Evolutionary conservation across 2,329 filamentous ascomycete genomes (phyloP).

Genomic region (Clarireedia homoeocarpa): DNA sequence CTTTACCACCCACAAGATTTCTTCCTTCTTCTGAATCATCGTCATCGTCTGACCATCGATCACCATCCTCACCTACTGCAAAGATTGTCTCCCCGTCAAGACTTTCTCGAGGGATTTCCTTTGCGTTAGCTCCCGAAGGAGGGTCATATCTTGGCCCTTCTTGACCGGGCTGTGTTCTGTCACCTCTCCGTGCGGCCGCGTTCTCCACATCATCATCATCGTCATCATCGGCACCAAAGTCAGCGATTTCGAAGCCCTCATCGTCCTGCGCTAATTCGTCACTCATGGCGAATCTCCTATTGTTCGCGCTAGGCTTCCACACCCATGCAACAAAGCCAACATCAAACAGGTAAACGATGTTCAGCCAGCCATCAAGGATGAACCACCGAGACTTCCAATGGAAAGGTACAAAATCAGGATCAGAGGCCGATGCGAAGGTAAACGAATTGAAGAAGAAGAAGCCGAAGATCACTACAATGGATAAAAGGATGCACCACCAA

Average conservation of each 20-base stretch:
- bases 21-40: conserved; percentile 48
- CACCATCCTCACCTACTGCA: conserved; percentile 76
- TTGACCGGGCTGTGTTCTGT: conserved; percentile 34
- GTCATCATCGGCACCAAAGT: conserved; percentile 65
- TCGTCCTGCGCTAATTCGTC: conserved; percentile 98
- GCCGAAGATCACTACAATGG: conserved; percentile 89
- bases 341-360: conserved; percentile 90
- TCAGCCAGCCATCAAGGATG: conserved; percentile 92
- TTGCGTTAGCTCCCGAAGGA: conserved; percentile 20
- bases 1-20: conserved; percentile 34
- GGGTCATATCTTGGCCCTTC: conserved; percentile 31
- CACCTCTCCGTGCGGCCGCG: conserved; percentile 36
- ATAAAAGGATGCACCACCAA: conserved; percentile 93
- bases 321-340: conserved; percentile 90
- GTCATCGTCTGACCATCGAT: conserved; percentile 75
- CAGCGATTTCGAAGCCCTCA: conserved; percentile 94
- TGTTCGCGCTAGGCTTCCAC: conserved; percentile 94
- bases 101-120: conserved; percentile 44
- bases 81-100: conserved; percentile 93
- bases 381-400: conserved; percentile 99
- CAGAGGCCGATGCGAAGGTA: conserved; percentile 76
- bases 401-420: conserved; percentile 86
- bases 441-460: conserved; percentile 99
- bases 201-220: conserved; percentile 50
- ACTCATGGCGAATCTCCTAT: conserved; percentile 95